Evolutionary conservation across 768 basidiomycete species (phyloP), one percentile per base, ranked within the genome.

Genomic region (Xerocomus spinulosus): DNA sequence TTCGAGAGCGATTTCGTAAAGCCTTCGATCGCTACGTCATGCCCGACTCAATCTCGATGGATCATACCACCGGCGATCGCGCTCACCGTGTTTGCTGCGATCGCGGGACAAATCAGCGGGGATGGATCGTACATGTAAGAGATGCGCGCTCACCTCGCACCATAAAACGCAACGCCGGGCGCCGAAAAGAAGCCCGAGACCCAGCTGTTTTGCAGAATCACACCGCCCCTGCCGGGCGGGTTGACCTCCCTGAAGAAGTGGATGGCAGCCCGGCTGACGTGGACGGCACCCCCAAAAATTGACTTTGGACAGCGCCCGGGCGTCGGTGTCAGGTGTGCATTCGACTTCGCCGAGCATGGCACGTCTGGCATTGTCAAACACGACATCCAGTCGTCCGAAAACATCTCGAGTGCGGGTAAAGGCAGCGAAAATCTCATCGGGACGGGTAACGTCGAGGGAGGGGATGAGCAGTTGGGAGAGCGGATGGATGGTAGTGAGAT

Each of bases 311-410:
- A 67, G 14, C 4, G 51, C 46, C 4, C 69, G 58, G 4, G 69
- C 70, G 1, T 59, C 56, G 0, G 51, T 54, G 5, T 66, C 63
- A 3, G 65, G 51, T 12, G 60, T 64, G 17, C 53, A 61, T 54
- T 74, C 74, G 21, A 67, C 55, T 36, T 73, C 69, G 7, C 59
- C 61, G 1, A 67, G 24, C 8, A 68, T 34, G 0, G 38, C 54
- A 23, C 56, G 61, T 30, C 53, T 61, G 46, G 74, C 73, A 52
- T 76, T 77, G 58, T 68, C 73, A 58, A 70, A 69, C 4, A 76
- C 73, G 40, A 75, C 69, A 48, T 75, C 74, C 23, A 75, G 57
- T 13, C 69, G 51, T 3, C 70, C 70, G 55, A 74, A 75, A 6
- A 51, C 50, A 10, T 60, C 56, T 30, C 61, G 59, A 0, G 68